Percentiles rank a stretch among this genome's conserved stretches.
Conservation (phyloP, 1,139 yeast genomes). For the Debaryomycetaceae sp. region DNA sequence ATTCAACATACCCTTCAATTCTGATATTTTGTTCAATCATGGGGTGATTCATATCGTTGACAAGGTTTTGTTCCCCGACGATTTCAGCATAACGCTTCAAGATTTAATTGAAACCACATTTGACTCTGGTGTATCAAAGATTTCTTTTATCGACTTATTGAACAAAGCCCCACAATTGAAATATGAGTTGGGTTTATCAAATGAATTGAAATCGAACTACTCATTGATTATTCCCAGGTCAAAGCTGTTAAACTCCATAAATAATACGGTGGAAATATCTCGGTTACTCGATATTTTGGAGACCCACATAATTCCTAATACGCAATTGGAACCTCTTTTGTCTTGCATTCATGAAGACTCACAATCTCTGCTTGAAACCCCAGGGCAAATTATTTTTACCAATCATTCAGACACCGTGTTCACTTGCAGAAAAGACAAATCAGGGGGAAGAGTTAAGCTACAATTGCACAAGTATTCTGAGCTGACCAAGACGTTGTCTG, state of each 20-base stretch:
- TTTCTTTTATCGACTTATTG: conserved; percentile 47
- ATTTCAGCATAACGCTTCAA: conserved; percentile 48
- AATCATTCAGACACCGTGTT: conserved; percentile 39
- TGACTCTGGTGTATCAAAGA: conserved; percentile 42
- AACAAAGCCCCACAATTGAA: conserved; percentile 27
- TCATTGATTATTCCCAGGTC: conserved; percentile 77
- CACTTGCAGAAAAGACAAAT: conserved; percentile 40
- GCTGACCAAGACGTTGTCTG: conserved; percentile 32
- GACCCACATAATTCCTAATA: conserved; percentile 66
- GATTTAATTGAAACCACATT: conserved; percentile 52
- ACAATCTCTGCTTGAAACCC: neutral
- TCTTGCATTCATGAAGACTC: conserved; percentile 22
- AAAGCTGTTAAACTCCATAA: conserved; percentile 48
- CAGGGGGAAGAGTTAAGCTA: conserved; percentile 37
- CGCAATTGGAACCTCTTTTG: conserved; percentile 33
- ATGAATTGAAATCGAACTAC: conserved; percentile 25
- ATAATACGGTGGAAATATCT: conserved; percentile 24
- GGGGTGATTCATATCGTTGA: conserved; percentile 82
- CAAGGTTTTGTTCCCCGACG: conserved; percentile 54
- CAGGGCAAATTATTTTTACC: conserved; percentile 16
- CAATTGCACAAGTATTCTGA: conserved; percentile 17
- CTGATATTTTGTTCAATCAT: conserved; percentile 73
- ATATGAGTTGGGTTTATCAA: conserved; percentile 16
- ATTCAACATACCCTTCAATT: conserved; percentile 36
- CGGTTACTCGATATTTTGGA: conserved; percentile 52